Conservation (phyloP, 768 basidiomycete genomes). For the Podaxis sp. region DNA sequence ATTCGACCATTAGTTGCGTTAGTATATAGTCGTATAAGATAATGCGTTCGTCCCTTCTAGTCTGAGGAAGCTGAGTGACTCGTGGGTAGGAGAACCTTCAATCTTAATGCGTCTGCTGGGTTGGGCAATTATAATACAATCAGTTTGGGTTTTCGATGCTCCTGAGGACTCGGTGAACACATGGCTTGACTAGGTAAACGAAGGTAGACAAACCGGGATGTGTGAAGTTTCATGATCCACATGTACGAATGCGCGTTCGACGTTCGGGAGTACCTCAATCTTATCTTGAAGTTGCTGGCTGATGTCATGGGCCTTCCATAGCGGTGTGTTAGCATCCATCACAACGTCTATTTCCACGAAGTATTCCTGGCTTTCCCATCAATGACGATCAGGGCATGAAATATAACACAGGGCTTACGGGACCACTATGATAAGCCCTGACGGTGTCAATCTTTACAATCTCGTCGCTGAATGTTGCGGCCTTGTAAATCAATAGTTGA, state of each 20-base stretch:
- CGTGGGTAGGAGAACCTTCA: background rate
- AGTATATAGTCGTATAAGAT: background rate
- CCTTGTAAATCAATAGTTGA: conserved; percentile 91
- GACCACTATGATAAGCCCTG: conserved; percentile 83
- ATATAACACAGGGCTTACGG: conserved; percentile 21
- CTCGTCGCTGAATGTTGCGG: conserved; percentile 82
- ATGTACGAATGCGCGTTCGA: conserved; percentile 92
- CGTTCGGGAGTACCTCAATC: conserved; percentile 85
- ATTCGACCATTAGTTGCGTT: conserved; percentile 7
- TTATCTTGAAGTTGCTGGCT: conserved; percentile 86
- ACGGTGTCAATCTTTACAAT: conserved; percentile 91
- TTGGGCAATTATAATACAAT: conserved; percentile 20
- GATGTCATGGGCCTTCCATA: conserved; percentile 87
- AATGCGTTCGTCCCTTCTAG: conserved; percentile 4
- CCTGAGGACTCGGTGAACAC: conserved; percentile 28
- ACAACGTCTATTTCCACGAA: conserved; percentile 97
- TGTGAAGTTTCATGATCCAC: conserved; percentile 95
- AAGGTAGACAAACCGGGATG: conserved; percentile 38
- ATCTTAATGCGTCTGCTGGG: background rate
- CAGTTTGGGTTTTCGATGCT: conserved; percentile 46
- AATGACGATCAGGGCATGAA: background rate
- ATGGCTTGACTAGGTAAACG: background rate
- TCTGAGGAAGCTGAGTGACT: background rate
- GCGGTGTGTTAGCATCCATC: conserved; percentile 83
- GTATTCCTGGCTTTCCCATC: conserved; percentile 56